These are phyloP conservation scores for Fusarium aywerte DNA, from an alignment of 2,329 filamentous ascomycete genomes.

Conservation along the genomic window DNA sequence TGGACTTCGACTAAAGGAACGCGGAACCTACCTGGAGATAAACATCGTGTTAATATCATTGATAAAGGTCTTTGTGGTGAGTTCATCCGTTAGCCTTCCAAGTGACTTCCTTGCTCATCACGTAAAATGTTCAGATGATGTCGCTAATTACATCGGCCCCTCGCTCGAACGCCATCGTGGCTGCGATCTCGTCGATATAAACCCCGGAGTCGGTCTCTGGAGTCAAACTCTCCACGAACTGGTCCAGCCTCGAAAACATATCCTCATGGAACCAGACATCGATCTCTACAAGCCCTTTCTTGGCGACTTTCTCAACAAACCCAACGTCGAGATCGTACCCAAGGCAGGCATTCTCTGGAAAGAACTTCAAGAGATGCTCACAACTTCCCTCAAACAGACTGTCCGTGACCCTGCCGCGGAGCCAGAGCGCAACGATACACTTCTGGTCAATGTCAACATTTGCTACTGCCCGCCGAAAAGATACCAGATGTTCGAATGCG, in stretches of 20 bases:
- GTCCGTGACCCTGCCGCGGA: conserved; percentile 51
- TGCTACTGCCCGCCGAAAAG: conserved; percentile 62
- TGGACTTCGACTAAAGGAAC: conserved; percentile 36
- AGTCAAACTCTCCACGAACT: conserved; percentile 79
- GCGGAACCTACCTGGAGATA: conserved; percentile 38
- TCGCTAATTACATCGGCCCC: conserved; percentile 74
- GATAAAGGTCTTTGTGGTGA: conserved; percentile 62
- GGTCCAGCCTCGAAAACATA: conserved; percentile 81
- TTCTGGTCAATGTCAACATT: conserved; percentile 79
- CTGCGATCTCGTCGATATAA: conserved; percentile 88
- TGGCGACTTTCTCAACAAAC: conserved; percentile 62
- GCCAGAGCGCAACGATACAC: conserved; percentile 71
- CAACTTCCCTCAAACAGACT: conserved; percentile 65
- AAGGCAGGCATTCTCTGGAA: conserved; percentile 69
- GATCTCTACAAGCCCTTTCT: conserved; percentile 71
- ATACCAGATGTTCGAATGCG: conserved; percentile 64
- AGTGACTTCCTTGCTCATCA: background rate
- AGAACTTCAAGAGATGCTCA: conserved; percentile 66
- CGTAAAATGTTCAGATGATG: conserved; percentile 65
- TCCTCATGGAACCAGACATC: conserved; percentile 80
- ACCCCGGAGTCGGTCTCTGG: conserved; percentile 83
- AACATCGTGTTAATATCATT: conserved; percentile 63
- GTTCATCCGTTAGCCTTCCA: accelerated
- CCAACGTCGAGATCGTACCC: conserved; percentile 62
- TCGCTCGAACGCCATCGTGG: conserved; percentile 76